Evolutionary conservation across 441 rosid genomes (phyloP), one percentile per base, ranked within the genome.

Genomic region (Manihot esculenta): DNA sequence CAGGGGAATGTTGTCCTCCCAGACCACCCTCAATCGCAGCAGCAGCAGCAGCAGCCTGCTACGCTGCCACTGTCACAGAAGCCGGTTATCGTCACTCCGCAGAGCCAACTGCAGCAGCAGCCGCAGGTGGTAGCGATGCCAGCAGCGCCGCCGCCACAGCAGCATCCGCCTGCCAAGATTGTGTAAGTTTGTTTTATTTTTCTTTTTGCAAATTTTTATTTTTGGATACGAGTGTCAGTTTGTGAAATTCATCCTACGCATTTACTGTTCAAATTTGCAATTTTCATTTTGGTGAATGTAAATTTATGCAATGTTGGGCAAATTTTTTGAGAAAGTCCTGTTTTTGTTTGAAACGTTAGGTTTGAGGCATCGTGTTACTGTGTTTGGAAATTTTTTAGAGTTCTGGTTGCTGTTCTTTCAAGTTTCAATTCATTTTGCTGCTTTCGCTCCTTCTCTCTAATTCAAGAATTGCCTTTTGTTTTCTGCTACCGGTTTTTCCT

Each of bases 21-120:
- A 11, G 89, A 89, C 67, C 90, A 85, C 61, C 86, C 89, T 62
- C 86, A 82, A 69, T 69, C 84, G 63, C 83, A 80, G 53, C 75
- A 26, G 70, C n/a, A n/a, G n/a, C 64, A 42, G 51, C 77, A 41
- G 3, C 79, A 23, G 26, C 80, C 76, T n/a, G 76, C 70, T 74
- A 24, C 80, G 42, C 50, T 77, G 17, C 68, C 82, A 64, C 53
- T 70, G n/a, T 81, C 69, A 24, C 78, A 70, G 69, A 60, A 79
- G 62, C 68, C 72, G 18, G 64, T 23, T 30, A 51, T 53, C 12
- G 60, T 72, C 13, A 67, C 70, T 41, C 57, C 73, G 2, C 66
- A 35, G 6, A 18, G 62, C 70, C 76, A 49, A 48, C 66, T 17
- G 21, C 81, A 66, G 67, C 69, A 55, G 53, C 77, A 71, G 45